Base-by-base conservation (phyloP, 805 yeast genomes). In the Ogataea polymorpha region DNA sequence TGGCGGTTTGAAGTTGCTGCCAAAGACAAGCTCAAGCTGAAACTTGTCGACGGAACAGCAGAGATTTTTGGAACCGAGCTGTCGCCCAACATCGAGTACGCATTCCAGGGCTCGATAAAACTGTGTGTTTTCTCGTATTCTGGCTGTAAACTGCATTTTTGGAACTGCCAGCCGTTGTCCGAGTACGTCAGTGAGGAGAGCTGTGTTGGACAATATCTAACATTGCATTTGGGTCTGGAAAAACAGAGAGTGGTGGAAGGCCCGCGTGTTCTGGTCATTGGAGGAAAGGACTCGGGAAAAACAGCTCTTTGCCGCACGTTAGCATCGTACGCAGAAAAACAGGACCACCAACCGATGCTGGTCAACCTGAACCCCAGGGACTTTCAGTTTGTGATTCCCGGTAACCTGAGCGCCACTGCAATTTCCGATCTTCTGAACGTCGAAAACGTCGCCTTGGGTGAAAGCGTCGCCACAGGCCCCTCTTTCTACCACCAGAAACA, bases 11-110 rank as follows among this genome's bases (percentile, higher is more conserved):
- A 86, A 56, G 76, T 85, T 4, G 69, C 70, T 46, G 71, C 70
- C 32, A 50, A 48, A 21, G 67, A 75, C 13, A 63, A 65, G 14
- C 56, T 85, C 27, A 68, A 66, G n/a, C 55, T 85, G 32, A 76
- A 68, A 50, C 69, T 80, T 9, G 43, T 63, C 3, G 65, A 68
- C 2, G 99, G 99, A 3, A 72, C 80, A 2, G 96, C 87, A 2
- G 99, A 93, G 65, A 75, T 89, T 8, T 87, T 84, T 62, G 99
- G 99, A 17, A 87, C 96, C 3, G 99, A 93, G 59, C 73, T 93
- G 17, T 86, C 96, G 2, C 68, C 72, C 31, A 86, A 84, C 43
- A 69, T 73, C 1, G 85, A 79, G 16, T 82, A 79, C 53, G 57
- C 63, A 3, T 80, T 86, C 54, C 61, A 65, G 18, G 82, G 80